These are phyloP conservation scores for Sabuloglossum arenarium DNA, from an alignment of 495 filamentous ascomycete species.

Conservation along the genomic window DNA sequence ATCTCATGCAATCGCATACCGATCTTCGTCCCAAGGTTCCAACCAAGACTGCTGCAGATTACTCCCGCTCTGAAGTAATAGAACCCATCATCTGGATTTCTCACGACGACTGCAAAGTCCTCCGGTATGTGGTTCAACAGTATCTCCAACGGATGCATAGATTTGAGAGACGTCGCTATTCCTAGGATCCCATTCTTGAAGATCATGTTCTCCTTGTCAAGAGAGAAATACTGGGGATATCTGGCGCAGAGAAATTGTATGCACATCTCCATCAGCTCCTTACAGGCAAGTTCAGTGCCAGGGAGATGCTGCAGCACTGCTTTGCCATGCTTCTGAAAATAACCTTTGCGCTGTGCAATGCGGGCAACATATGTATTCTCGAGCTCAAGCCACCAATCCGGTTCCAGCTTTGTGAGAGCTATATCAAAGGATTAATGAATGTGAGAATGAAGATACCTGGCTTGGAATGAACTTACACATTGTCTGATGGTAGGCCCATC, in stretches of 20 bases:
- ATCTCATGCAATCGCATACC: slow-evolving; percentile 54
- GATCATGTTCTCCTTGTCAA: slow-evolving; percentile 34
- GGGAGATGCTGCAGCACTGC: slow-evolving; percentile 48
- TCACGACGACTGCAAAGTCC: slow-evolving; percentile 66
- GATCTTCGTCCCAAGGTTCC: slow-evolving; percentile 60
- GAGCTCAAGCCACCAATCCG: slow-evolving; percentile 83
- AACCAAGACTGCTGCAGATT: slow-evolving; percentile 63
- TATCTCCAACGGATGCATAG: slow-evolving; percentile 47
- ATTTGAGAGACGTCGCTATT: slow-evolving; percentile 37
- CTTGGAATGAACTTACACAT: slow-evolving; percentile 46
- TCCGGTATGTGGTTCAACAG: slow-evolving; percentile 72
- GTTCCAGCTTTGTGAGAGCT: slow-evolving; percentile 66
- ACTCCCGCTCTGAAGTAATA: slow-evolving; percentile 65
- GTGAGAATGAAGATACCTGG: neutral
- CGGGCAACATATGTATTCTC: slow-evolving; percentile 51
- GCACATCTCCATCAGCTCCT: slow-evolving; percentile 81
- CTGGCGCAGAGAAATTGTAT: slow-evolving; percentile 59
- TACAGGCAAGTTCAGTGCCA: slow-evolving; percentile 62
- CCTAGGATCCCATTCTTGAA: slow-evolving; percentile 55
- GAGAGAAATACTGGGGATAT: slow-evolving; percentile 60
- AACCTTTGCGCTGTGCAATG: slow-evolving; percentile 49
- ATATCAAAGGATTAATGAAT: slow-evolving; percentile 2
- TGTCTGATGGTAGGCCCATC: slow-evolving; percentile 82
- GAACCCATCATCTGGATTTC: slow-evolving; percentile 45
- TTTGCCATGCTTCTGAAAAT: slow-evolving; percentile 43